Conservation (phyloP, 345 rosid species). For the Pugionium cornutum region DNA sequence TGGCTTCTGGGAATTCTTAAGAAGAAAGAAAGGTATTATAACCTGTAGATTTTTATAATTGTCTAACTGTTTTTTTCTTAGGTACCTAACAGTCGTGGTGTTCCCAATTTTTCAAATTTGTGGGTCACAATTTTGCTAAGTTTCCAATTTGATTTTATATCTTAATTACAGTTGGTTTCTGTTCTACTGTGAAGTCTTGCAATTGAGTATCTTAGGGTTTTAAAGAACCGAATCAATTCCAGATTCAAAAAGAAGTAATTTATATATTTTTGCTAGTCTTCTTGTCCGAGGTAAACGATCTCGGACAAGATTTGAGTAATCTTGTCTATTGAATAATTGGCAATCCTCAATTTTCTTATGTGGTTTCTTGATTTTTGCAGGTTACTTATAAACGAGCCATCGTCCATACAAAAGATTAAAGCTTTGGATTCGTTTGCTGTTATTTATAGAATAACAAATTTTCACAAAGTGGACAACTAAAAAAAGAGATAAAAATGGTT, state of each 20-base stretch:
- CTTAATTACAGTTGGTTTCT: not conserved
- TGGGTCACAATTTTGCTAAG: not conserved
- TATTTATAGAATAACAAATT: constrained; percentile 10
- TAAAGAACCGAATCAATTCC: constrained; percentile 14
- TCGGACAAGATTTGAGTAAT: constrained; percentile 40
- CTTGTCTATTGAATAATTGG: constrained; percentile 52
- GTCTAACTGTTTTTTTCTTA: not conserved
- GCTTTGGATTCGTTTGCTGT: constrained; percentile 39
- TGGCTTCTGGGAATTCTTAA: not conserved
- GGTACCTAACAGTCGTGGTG: not conserved
- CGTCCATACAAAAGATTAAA: constrained; percentile 23
- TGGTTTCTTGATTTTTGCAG: constrained; percentile 35
- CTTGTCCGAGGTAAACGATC: no score
- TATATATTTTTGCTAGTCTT: no score
- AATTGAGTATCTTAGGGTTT: constrained; percentile 12
- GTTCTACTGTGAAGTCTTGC: constrained; percentile 10
- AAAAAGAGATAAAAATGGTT: constrained; percentile 11
- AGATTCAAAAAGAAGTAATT: not conserved
- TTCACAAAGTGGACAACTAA: no score
- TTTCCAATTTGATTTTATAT: not conserved
- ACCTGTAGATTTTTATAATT: not conserved
- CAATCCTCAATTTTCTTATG: constrained; percentile 38
- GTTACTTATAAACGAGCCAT: constrained; percentile 27
- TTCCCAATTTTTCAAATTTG: not conserved
- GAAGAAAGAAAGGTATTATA: constrained; percentile 12